A percentile compares a stretch with the other conserved stretches of the same genome.
Conservation (phyloP, 1,139 yeast species). For the Citeromyces siamensis region DNA sequence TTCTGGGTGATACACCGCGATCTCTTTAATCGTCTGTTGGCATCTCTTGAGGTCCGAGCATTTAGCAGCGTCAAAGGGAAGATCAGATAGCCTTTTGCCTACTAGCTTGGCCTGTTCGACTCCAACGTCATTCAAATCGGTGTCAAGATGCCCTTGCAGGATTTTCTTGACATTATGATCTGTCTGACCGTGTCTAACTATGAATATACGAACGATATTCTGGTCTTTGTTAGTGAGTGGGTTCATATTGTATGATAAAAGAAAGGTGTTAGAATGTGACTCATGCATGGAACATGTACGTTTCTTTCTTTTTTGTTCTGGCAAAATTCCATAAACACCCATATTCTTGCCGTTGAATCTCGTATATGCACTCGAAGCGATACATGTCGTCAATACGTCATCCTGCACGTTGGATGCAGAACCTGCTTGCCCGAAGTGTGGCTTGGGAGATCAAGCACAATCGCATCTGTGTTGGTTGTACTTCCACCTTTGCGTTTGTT, state of each 20-base stretch:
- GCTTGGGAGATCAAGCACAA: too few species aligned
- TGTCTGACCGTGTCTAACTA: slow-evolving; percentile 77
- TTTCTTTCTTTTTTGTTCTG: not conserved
- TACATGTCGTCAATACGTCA: too few species aligned
- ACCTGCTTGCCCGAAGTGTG: too few species aligned
- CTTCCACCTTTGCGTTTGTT: not conserved
- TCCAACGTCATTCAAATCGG: slow-evolving; percentile 49
- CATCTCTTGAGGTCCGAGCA: slow-evolving; percentile 57
- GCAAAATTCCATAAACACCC: not conserved
- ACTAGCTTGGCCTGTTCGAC: slow-evolving; percentile 38
- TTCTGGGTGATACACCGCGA: slow-evolving; percentile 21
- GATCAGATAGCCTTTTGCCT: slow-evolving; percentile 26
- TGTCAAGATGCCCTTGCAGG: slow-evolving; percentile 64
- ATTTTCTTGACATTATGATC: slow-evolving; percentile 54
- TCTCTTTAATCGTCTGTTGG: slow-evolving; percentile 33
- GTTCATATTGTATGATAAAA: slow-evolving; percentile 10
- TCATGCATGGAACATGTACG: not conserved
- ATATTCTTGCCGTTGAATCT: not conserved
- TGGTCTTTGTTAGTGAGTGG: slow-evolving; percentile 22
- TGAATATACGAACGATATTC: slow-evolving; percentile 35
- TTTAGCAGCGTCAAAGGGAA: slow-evolving; percentile 36
- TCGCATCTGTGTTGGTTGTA: too few species aligned
- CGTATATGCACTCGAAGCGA: too few species aligned
- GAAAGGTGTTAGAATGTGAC: not conserved
- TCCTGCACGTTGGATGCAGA: too few species aligned